Conservation (phyloP, 371 early-diverging fungal genomes). For the Nematocida ausubeli region DNA sequence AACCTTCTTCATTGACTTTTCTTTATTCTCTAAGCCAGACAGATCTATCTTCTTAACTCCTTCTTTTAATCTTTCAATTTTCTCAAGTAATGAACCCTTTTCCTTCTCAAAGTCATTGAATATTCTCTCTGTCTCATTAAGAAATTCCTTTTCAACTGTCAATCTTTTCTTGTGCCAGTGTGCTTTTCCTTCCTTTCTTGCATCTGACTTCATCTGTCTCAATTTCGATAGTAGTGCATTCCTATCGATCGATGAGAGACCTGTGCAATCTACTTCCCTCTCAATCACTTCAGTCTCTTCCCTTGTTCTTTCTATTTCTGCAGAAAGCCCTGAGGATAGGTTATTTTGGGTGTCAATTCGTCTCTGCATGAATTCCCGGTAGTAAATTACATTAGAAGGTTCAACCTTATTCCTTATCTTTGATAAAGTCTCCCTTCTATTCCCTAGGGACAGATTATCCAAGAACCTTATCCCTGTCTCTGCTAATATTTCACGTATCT, state of each 20-base stretch:
- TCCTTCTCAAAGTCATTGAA: not conserved
- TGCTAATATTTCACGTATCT: constrained; percentile 34
- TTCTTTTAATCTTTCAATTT: not conserved
- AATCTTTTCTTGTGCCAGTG: constrained; percentile 41
- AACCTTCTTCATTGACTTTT: constrained; percentile 12
- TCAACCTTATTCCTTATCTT: constrained; percentile 48
- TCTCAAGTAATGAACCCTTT: not conserved
- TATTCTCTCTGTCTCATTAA: not conserved
- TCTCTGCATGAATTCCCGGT: constrained; percentile 31
- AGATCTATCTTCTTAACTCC: not conserved
- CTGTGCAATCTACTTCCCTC: constrained; percentile 40
- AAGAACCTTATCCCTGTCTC: constrained; percentile 53
- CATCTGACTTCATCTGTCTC: constrained; percentile 48
- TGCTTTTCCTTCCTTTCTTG: constrained; percentile 40
- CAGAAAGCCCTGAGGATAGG: constrained; percentile 12
- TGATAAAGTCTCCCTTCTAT: constrained; percentile 48
- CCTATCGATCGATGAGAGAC: constrained; percentile 11
- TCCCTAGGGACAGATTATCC: constrained; percentile 44
- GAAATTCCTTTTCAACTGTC: constrained; percentile 18
- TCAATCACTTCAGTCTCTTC: constrained; percentile 33
- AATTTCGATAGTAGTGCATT: constrained; percentile 26
- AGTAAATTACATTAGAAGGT: constrained; percentile 4
- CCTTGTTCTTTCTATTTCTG: constrained; percentile 31
- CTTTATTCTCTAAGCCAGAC: constrained; percentile 1
- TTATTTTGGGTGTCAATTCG: constrained; percentile 46